Evolutionary conservation across 2,329 filamentous ascomycete genomes (phyloP), one percentile per base, ranked within the genome.

Genomic region (Botryotinia convoluta): DNA sequence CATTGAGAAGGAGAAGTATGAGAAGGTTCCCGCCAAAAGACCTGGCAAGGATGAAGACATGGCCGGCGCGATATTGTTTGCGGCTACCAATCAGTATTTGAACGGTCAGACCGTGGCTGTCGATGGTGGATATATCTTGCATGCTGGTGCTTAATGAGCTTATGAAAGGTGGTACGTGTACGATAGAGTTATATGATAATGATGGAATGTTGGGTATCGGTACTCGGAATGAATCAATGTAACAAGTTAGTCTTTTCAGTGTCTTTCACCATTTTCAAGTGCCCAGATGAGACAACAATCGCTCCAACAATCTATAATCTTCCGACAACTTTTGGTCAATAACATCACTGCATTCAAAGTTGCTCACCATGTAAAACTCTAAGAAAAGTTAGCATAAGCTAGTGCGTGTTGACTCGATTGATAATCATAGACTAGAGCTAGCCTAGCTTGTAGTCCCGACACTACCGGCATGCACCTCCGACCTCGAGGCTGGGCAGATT

Each of bases 41-140:
- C 87, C 87, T 0, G 89, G 88, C 0, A 85, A 87, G 39, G 89
- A 90, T 75, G 80, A 85, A 45, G 88, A 90, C 77, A 90, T 90
- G 84, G 88, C 86, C 0, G 84, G 84, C 60, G 86, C 86, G 0
- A 83, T 90, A 4, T 79, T 91, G 39, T 90, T 87, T 74, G 82
- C 84, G 29, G 86, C 84, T 14, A 79, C 81, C 16, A 84, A 84
- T 69, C 82, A 83, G 77, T 84, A 83, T 70, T 72, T 84, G 67
- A 83, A 82, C 67, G 82, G 83, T 0, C 80, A 83, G 75, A 83
- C 80, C 2, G 75, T 83, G 48, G 82, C 84, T 1, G 85, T 89
- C 8, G 87, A 89, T 78, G 87, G 87, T 9, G 87, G 87, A 0
- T 89, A 88, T 75, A 83, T 83, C 7, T 76, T 86, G 61, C 70